Evolutionary conservation across 768 basidiomycete species (phyloP), one percentile per base, ranked within the genome.

Genomic region (Stropharia rugosoannulata): DNA sequence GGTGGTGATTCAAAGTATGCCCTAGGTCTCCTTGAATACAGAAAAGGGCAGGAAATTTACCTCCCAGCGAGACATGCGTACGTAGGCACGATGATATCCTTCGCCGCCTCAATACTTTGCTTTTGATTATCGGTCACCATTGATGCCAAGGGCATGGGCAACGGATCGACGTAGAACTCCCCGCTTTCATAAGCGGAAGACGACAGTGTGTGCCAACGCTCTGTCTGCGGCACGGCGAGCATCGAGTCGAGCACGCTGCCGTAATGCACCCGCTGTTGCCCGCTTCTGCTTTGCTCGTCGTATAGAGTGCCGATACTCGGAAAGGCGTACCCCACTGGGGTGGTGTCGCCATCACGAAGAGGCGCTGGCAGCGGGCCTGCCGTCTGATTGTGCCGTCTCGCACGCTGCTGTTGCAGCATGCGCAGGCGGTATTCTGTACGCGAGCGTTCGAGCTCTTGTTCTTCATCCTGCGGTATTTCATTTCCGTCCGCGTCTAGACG

Each of bases 401-500:
- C 29, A 4, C 62, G 55, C 18, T 60, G 44, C 47, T 59, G 58
- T 16, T 65, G 61, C 32, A 62, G 52, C 37, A 72, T 70, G 32
- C 72, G 75, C 11, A 80, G 63, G 9, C 80, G 77, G 63, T 76
- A 72, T 52, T 78, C 80, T 0, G 81, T 70, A 36, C 81, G 78
- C 27, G 74, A 68, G 29, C 82, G 79, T 56, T 86, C 84, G 15
- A 85, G 72, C 49, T 82, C 80, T 58, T 81, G 80, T 57, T 87
- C 85, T 61, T 84, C 84, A 16, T 83, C 83, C 0, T 79, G 77
- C 2, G 83, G 73, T 54, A 87, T 79, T 64, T 86, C 84, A 57
- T 87, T 81, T 0, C 87, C 86, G 62, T 87, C 83, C 2, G 77
- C 62, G 66, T 82, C 79, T 45, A 82, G 74, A 37, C 79, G 76